Evolutionary conservation across 805 yeast species (phyloP), one percentile per base, ranked within the genome.

Genomic region (Lachancea mirantina): DNA sequence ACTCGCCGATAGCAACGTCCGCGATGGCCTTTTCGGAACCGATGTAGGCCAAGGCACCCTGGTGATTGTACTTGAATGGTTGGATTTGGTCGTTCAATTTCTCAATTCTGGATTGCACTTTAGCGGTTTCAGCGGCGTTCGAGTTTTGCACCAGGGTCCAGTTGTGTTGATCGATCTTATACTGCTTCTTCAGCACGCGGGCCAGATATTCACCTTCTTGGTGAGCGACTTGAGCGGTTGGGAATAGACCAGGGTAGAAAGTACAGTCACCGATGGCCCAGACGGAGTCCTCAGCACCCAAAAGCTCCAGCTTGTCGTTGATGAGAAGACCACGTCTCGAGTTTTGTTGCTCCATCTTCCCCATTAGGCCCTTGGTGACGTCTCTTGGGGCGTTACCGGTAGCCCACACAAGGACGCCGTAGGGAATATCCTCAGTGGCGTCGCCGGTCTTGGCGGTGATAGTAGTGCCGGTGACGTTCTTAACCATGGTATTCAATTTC

Each of bases 181-280:
- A 67, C 49, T 76, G 61, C 47, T 70, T 78, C 55, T 73, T 71
- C 59, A 88, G 80, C 45, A 77, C 74, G 20, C 67, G 64, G 36
- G 88, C 92, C 46, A 88, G 72, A 63, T 74, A 88, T 36, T 70
- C 67, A 58, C 96, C 96, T 64, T 88, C 84, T 68, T 88, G 96
- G 64, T 85, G 77, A 25, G 97, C 97, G 35, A 87, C 96, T 70
- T 88, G 96, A 16, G 96, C 97, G 41, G 97, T 88, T 47, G 96
- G 96, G 26, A 95, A 92, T 48, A 76, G 77, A 57, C 84, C 84
- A 43, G 92, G 83, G 40, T 74, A 68, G 59, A 81, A 77, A 23
- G 96, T 84, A 66, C 96, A 88, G 66, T 88, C 97, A 58, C 97
- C 97, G 37, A 88, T 64, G 30, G 95, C 96, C 61, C 70, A 89